Base-by-base conservation (phyloP, 2,329 filamentous ascomycete genomes). In the Penicillium sp. region DNA sequence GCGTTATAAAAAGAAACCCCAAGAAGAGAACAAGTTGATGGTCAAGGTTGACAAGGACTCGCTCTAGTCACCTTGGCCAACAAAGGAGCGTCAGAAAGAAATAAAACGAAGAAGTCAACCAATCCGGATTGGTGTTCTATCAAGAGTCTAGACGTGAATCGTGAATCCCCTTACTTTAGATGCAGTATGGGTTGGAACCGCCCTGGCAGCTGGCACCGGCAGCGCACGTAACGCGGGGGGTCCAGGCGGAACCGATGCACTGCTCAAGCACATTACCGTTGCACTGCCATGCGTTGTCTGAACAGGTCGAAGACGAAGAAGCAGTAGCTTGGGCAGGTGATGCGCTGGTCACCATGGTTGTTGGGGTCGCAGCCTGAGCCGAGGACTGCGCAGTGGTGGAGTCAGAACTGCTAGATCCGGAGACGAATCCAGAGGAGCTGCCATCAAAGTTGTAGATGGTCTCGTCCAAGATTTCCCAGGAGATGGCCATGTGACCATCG, bases 391-490 rank as follows among this genome's bases (percentile, higher is more conserved):
- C 48, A 33, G 48, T 19, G 33, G 19, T 7, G 8, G 22, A 16
- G 35, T 4, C 22, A 25, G 49, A 22, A 52, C 22, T 22, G 49
- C 33, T 28, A 37, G 49, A 46, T 28, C 43, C 13, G 22, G 43
- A 42, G 14, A 16, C 25, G n/a, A 30, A 48, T 28, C 45, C 51
- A 16, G 51, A 53, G 30, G 33, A 53, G 33, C 33, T 53, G 35
- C 52, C 33, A 28, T 38, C 51, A 26, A 65, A 63, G 42, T 61
- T 52, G 42, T 65, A 63, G 40, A 65, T 57, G 13, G 54, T 53
- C 22, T 65, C 63, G n/a, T 65, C 63, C 5, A 65, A 45, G 38
- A 65, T 65, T 33, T 65, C 61, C 60, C 60, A 63, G 10, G 63
- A 53, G 35, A 65, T 63, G 4, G 56, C 45, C n/a, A 58, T 43